phyloP scores from a whole-genome alignment of 805 yeast species.

The Saturnispora besseyi region DNA sequence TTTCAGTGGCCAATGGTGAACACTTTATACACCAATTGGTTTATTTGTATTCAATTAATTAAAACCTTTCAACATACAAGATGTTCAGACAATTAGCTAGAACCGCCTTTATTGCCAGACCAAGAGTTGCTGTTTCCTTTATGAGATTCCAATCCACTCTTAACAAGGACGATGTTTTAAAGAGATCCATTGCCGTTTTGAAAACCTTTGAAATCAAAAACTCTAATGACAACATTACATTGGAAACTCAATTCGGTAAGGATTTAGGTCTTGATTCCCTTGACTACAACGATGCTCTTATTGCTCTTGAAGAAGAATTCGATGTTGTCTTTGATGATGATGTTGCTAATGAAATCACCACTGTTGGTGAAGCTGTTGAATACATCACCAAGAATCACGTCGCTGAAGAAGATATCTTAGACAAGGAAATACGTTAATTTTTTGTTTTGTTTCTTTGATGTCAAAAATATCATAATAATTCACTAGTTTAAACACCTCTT shows the following conservation, averaged over 20 bases:
- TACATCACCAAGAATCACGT: slow-evolving; percentile 35
- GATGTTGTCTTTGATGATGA: slow-evolving; percentile 35
- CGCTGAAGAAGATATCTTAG: slow-evolving; percentile 28
- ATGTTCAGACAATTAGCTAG: slow-evolving; percentile 20
- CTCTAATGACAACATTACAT: slow-evolving; percentile 20
- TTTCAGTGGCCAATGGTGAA: not conserved
- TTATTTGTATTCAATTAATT: not conserved
- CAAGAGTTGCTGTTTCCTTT: not conserved
- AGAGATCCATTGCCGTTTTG: slow-evolving; percentile 74
- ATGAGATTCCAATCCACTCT: slow-evolving; percentile 29
- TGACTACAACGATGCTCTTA: slow-evolving; percentile 91
- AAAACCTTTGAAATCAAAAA: slow-evolving; percentile 38
- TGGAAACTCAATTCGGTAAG: slow-evolving; percentile 43
- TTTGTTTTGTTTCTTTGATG: not conserved
- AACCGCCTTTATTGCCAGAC: slow-evolving; percentile 11
- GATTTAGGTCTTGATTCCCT: slow-evolving; percentile 88
- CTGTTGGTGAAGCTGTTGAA: slow-evolving; percentile 52
- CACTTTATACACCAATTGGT: not conserved
- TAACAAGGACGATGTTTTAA: slow-evolving; percentile 69
- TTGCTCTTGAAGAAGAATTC: slow-evolving; percentile 90
- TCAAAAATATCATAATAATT: not conserved
- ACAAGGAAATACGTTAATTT: slow-evolving; percentile 29
- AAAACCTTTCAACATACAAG: not conserved
- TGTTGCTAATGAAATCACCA: slow-evolving; percentile 49
- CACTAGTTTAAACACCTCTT: not conserved